These are phyloP conservation scores for Globisporangium uncinulatum DNA, from an alignment of 352 stramenopile species.

Conservation along the genomic window DNA sequence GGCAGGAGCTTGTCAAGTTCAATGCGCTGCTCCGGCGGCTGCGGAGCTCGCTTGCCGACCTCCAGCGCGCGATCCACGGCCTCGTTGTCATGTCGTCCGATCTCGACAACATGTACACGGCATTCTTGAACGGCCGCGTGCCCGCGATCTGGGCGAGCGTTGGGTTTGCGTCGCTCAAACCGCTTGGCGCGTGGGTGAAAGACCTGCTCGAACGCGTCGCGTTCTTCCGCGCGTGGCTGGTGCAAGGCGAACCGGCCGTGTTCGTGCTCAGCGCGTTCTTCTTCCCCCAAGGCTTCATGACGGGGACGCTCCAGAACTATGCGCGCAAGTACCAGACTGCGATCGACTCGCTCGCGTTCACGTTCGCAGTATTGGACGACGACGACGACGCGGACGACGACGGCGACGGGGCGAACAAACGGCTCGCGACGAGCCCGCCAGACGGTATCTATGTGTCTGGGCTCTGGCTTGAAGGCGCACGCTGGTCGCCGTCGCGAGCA, in stretches of 20 bases:
- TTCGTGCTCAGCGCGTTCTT: slow-evolving; percentile 94
- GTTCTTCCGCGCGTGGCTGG: slow-evolving; percentile 83
- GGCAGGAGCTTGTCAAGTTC: slow-evolving; percentile 90
- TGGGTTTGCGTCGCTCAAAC: slow-evolving; percentile 90
- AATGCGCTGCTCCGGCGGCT: slow-evolving; percentile 87
- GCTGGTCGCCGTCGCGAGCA: slow-evolving; percentile 85
- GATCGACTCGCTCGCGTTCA: slow-evolving; percentile 89
- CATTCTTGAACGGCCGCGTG: slow-evolving; percentile 89
- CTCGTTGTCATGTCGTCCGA: slow-evolving; percentile 88
- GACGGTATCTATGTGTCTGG: slow-evolving; percentile 92
- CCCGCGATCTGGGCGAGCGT: slow-evolving; percentile 85
- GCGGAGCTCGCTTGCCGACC: slow-evolving; percentile 74
- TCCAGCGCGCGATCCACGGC: slow-evolving; percentile 88
- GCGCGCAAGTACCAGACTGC: slow-evolving; percentile 87
- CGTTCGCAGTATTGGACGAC: slow-evolving; percentile 69
- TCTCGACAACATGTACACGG: slow-evolving; percentile 92
- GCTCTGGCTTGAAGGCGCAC: slow-evolving; percentile 92
- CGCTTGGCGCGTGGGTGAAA: slow-evolving; percentile 88
- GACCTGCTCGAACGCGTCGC: slow-evolving; percentile 89
- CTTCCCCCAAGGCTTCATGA: slow-evolving; percentile 96
- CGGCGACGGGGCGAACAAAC: no score
- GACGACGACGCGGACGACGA: slow-evolving; percentile 62
- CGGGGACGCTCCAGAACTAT: slow-evolving; percentile 90
- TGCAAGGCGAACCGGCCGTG: slow-evolving; percentile 62
- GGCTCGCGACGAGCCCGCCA: slow-evolving; percentile 40